A percentile compares a stretch with the other conserved stretches of the same genome.
These are phyloP conservation scores for Vitis hybrid DNA, from an alignment of 177 flowering plant species.

Conservation along the genomic window DNA sequence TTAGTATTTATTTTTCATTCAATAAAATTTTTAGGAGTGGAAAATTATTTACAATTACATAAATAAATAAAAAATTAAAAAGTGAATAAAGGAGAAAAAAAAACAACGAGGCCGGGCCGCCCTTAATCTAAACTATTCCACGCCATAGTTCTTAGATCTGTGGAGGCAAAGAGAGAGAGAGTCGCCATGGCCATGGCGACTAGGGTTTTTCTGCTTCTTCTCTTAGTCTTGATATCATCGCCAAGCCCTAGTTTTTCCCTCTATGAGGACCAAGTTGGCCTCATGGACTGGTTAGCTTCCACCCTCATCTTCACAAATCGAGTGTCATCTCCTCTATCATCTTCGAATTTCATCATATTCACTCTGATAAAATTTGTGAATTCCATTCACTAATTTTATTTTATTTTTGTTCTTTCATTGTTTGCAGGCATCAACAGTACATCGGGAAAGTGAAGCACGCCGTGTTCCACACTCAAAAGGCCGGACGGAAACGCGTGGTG, in stretches of 20 bases:
- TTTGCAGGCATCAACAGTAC: conserved; percentile 81
- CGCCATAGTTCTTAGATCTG: too few relatives aligned
- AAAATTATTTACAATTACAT: too few relatives aligned
- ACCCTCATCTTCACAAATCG: background rate
- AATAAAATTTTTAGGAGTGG: too few relatives aligned
- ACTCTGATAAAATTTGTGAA: background rate
- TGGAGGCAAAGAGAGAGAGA: conserved; percentile 6
- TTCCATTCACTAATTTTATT: background rate
- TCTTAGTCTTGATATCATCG: conserved; percentile 36
- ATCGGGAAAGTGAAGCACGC: conserved; percentile 96
- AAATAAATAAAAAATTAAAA: too few relatives aligned
- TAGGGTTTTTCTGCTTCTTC: conserved; percentile 38
- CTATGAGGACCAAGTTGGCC: conserved; percentile 91
- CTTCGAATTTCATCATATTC: background rate
- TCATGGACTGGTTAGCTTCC: conserved; percentile 76
- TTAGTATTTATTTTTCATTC: too few relatives aligned
- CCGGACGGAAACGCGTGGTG: conserved; percentile 86
- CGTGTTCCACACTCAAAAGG: conserved; percentile 87
- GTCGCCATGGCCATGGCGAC: conserved; percentile 56
- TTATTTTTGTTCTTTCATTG: conserved; percentile 6
- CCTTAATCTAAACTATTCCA: too few relatives aligned
- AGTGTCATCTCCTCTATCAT: background rate
- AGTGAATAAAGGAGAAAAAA: too few relatives aligned
- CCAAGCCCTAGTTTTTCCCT: conserved; percentile 39
- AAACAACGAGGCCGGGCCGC: too few relatives aligned